Conservation (phyloP, 2,329 filamentous ascomycete genomes). For the Kalaharituber pfeilii region DNA sequence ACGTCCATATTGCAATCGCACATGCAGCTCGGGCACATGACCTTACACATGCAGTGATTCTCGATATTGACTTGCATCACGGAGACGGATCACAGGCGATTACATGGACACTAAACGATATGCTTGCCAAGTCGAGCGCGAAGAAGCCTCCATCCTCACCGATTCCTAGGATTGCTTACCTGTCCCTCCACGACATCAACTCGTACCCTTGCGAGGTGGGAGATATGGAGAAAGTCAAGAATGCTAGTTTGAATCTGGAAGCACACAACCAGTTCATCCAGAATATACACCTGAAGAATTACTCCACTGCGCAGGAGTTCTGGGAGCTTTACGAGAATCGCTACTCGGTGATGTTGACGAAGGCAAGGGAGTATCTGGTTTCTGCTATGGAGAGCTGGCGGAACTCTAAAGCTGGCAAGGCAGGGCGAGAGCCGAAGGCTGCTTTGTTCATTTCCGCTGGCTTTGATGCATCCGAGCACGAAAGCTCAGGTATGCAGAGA, state of each 20-base stretch:
- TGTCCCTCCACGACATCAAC: conserved; percentile 95
- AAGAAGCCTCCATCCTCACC: conserved; percentile 18
- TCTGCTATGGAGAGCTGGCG: conserved; percentile 37
- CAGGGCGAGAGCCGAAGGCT: conserved; percentile 37
- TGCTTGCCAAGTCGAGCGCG: conserved; percentile 32
- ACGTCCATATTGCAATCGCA: conserved; percentile 91
- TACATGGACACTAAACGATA: conserved; percentile 69
- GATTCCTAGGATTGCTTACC: conserved; percentile 56
- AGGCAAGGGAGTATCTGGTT: conserved; percentile 54
- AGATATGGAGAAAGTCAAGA: conserved; percentile 84
- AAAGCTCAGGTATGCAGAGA: conserved; percentile 80
- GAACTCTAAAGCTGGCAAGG: conserved; percentile 31
- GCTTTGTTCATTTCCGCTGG: conserved; percentile 91
- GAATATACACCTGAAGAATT: conserved; percentile 86
- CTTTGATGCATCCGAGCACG: conserved; percentile 94
- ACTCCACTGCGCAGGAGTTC: conserved; percentile 69
- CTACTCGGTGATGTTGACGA: conserved; percentile 61
- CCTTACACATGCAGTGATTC: conserved; percentile 80
- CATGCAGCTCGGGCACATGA: conserved; percentile 71
- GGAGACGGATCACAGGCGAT: conserved; percentile 93
- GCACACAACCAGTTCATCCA: conserved; percentile 87
- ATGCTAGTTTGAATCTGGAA: conserved; percentile 85
- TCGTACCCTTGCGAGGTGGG: conserved; percentile 91
- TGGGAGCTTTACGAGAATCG: conserved; percentile 72
- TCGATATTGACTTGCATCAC: conserved; percentile 83